Evolutionary conservation across 2,329 filamentous ascomycete genomes (phyloP), one percentile per base, ranked within the genome.

Genomic region (Diaporthe aspalathi): DNA sequence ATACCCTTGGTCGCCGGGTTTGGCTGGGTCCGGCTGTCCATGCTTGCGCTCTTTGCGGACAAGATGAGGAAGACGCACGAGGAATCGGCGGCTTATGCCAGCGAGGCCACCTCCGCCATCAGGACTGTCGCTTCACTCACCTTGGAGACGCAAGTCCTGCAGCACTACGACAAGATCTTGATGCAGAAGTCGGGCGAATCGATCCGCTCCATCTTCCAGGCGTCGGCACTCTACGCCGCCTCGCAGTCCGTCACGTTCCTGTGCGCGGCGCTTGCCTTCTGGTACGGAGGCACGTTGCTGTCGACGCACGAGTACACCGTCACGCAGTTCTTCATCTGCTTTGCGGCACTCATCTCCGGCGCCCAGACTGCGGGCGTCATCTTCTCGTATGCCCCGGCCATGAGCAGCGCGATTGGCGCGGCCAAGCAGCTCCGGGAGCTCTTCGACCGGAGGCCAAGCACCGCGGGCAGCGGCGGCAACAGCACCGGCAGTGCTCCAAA

Each of bases 291-390:
- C 40, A 92, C 87, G 0, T 84, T 96, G 40, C 91, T 97, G 68
- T 90, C 88, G 24, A 87, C 87, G 70, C 78, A 82, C 60, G 93
- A 97, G 79, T 95, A 96, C 80, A 80, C 82, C 74, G 87, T 94
- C 77, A 95, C 95, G 80, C 92, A 95, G 75, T 98, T 98, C 87
- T 98, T 98, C 83, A 86, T 97, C 62, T 94, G 93, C 77, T 98
- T 97, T 83, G 90, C 92, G 73, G 88, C 94, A 56, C 89, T 98
- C 76, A 92, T 98, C 77, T 98, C 97, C 77, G 94, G 95, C 70
- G 93, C 94, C 0, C 95, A 98, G 81, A 96, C 94, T 4, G 95
- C 95, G 1, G 95, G 95, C 11, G 92, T 91, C 17, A 91, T 95
- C 77, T 98, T 96, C 85, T 94, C 90, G 7, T 97, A 95, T 80